phyloP scores from a whole-genome alignment of 2,329 filamentous ascomycete genomes.

The Fusarium denticulatum region DNA sequence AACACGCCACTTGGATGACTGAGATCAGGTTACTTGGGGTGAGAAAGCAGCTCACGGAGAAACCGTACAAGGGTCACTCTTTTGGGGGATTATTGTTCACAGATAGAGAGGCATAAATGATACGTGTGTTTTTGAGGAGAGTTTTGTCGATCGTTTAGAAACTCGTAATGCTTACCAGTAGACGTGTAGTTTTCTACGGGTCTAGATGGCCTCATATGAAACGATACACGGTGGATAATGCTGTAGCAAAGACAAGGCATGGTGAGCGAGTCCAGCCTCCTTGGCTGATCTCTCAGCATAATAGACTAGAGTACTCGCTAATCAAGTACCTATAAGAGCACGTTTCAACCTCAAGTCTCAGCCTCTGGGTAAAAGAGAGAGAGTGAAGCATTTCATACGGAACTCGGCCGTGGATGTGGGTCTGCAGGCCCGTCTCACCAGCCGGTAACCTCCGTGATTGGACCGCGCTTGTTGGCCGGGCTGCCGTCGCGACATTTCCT shows the following conservation, averaged over 20 bases:
- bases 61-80: constrained; percentile 1
- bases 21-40: constrained; percentile 35
- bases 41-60: constrained; percentile 40
- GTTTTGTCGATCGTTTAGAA: neutral
- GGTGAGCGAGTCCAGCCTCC: neutral
- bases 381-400: constrained; percentile 6
- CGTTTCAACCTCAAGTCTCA: neutral
- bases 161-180: neutral
- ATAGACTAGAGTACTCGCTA: neutral
- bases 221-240: neutral
- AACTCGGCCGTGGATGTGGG: constrained; percentile 29
- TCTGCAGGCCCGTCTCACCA: constrained; percentile 16
- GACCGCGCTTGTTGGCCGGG: constrained; percentile 21
- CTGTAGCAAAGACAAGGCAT: neutral
- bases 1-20: constrained; percentile 37
- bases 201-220: constrained; percentile 14
- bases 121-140: constrained; percentile 5
- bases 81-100: neutral
- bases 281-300: neutral
- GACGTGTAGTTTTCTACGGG: neutral
- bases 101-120: neutral
- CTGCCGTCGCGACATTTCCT: constrained; percentile 17
- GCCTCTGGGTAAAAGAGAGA: neutral
- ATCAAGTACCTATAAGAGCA: neutral
- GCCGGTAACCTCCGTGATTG: constrained; percentile 42